These are phyloP conservation scores for Eucalyptus camaldulensis DNA, from an alignment of 345 rosid genomes.

Conservation along the genomic window DNA sequence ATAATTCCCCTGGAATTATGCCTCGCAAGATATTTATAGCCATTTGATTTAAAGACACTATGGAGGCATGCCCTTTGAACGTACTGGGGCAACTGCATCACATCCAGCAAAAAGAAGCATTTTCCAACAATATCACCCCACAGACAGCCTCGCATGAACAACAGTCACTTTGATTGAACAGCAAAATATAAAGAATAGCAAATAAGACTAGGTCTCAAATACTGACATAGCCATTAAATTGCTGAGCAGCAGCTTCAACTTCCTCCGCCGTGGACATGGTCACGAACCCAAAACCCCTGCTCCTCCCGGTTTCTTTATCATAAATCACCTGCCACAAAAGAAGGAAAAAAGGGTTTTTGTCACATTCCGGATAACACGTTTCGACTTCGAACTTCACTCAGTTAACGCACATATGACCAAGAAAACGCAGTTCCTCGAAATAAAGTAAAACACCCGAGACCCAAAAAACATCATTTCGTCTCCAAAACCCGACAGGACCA, in stretches of 20 bases:
- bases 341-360: neutral
- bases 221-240: constrained; percentile 91
- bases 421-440: neutral
- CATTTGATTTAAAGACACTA: neutral
- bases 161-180: neutral
- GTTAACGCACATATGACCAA: neutral
- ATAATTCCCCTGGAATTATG: neutral
- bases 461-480: neutral
- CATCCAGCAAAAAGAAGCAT: neutral
- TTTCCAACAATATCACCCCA: neutral
- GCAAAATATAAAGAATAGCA: neutral
- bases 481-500: neutral
- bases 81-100: neutral
- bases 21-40: neutral
- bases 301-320: constrained; percentile 87
- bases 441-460: neutral
- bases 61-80: neutral
- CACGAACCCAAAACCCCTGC: constrained; percentile 97
- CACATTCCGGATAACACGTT: neutral
- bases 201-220: neutral
- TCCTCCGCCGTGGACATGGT: constrained; percentile 75
- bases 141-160: neutral
- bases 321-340: constrained; percentile 62
- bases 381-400: neutral
- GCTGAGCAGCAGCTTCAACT: constrained; percentile 69